Conservation (phyloP, 75 land plant genomes). For the Gnetum montanum region DNA sequence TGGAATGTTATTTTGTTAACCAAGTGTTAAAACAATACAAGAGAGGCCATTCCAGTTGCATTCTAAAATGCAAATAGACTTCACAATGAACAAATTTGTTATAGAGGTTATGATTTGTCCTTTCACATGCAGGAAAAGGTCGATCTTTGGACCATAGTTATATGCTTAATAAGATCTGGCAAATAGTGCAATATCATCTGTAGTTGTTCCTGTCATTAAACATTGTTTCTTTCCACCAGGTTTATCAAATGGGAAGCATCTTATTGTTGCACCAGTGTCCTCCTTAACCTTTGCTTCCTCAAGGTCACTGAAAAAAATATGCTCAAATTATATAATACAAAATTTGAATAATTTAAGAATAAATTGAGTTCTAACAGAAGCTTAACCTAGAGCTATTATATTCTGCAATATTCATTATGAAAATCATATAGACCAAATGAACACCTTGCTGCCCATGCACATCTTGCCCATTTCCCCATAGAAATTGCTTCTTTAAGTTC, state of each 20-base stretch:
- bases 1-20: no score
- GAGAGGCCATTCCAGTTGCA: no score
- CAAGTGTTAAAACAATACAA: no score
- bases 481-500: conserved; percentile 75
- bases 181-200: conserved; percentile 90
- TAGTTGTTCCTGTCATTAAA: conserved; percentile 68
- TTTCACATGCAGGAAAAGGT: conserved; percentile 7
- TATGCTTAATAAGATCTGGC: conserved; percentile 95
- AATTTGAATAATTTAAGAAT: no score
- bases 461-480: conserved; percentile 96
- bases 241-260: conserved; percentile 95
- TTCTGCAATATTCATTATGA: not conserved
- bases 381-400: not conserved
- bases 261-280: conserved; percentile 92
- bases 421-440: not conserved
- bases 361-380: not conserved
- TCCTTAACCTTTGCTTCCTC: conserved; percentile 81
- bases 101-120: no score
- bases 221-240: conserved; percentile 49
- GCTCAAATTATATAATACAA: no score
- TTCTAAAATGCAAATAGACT: no score
- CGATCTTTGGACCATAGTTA: conserved; percentile 1
- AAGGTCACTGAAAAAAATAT: conserved; percentile 47
- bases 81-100: no score
- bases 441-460: conserved; percentile 95